These are phyloP conservation scores for Schizonepeta tenuifolia DNA, from an alignment of 257 asterid species.

Conservation along the genomic window DNA sequence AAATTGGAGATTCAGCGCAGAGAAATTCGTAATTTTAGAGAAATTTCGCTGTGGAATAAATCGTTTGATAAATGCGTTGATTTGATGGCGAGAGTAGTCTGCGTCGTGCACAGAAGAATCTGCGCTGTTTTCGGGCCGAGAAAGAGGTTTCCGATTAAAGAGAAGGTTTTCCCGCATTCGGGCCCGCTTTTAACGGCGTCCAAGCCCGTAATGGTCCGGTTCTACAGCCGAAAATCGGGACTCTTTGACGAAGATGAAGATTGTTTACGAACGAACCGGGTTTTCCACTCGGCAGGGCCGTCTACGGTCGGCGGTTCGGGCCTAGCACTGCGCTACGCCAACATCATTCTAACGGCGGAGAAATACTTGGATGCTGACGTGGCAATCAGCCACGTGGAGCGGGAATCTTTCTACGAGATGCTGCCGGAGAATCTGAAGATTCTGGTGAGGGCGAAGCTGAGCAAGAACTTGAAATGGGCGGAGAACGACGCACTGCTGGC, in stretches of 20 bases:
- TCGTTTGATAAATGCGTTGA: slow-evolving; percentile 64
- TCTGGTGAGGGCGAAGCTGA: slow-evolving; percentile 62
- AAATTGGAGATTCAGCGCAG: slow-evolving; percentile 64
- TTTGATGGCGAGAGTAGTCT: slow-evolving; percentile 61
- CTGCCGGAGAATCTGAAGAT: slow-evolving; percentile 69
- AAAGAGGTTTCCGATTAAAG: slow-evolving; percentile 25
- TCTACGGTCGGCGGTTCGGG: slow-evolving; percentile 80
- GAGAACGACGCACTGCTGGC: slow-evolving; percentile 60
- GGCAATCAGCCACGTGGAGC: slow-evolving; percentile 39
- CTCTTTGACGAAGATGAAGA: slow-evolving; percentile 34
- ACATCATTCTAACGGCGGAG: slow-evolving; percentile 62
- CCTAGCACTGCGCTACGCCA: slow-evolving; percentile 69
- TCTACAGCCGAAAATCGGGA: slow-evolving; percentile 52
- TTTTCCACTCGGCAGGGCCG: slow-evolving; percentile 72
- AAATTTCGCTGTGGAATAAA: slow-evolving; percentile 64
- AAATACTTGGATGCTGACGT: slow-evolving; percentile 45
- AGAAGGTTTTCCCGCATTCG: slow-evolving; percentile 47
- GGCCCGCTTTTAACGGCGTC: slow-evolving; percentile 49
- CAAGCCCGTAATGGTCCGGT: slow-evolving; percentile 57
- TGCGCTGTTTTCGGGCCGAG: slow-evolving; percentile 53
- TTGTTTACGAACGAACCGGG: slow-evolving; percentile 32
- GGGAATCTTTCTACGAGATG: slow-evolving; percentile 65
- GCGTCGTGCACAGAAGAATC: slow-evolving; percentile 53
- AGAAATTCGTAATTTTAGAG: slow-evolving; percentile 54
- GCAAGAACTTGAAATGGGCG: slow-evolving; percentile 53